phyloP scores from a whole-genome alignment of 2,329 filamentous ascomycete species.

The Penicillium psychrosexuale region DNA sequence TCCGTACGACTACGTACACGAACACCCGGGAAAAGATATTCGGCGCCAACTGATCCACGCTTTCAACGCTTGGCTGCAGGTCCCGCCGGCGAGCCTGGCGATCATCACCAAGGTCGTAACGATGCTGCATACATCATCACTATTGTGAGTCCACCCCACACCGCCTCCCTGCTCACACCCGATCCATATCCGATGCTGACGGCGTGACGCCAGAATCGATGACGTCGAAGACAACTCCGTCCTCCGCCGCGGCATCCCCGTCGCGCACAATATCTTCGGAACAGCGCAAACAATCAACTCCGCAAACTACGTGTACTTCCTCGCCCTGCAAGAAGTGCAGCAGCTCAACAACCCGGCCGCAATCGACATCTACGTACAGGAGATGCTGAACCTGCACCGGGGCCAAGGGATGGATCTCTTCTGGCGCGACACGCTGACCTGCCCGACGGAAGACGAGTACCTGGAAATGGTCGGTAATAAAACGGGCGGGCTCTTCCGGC shows the following conservation, averaged over 20 bases:
- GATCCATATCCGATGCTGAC: background rate
- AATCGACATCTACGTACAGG: slow-evolving; percentile 46
- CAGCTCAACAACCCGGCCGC: slow-evolving; percentile 41
- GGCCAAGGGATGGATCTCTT: slow-evolving; percentile 51
- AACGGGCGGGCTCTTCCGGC: slow-evolving; percentile 48
- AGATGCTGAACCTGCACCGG: slow-evolving; percentile 47
- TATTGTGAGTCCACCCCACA: slow-evolving; percentile 34
- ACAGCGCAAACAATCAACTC: slow-evolving; percentile 52
- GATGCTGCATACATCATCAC: slow-evolving; percentile 47
- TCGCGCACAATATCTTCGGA: slow-evolving; percentile 51
- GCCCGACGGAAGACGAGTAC: slow-evolving; percentile 49
- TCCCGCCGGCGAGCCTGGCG: slow-evolving; percentile 39
- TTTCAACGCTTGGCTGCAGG: slow-evolving; percentile 46
- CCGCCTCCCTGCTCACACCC: background rate
- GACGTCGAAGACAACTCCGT: slow-evolving; percentile 51
- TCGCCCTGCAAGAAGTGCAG: slow-evolving; percentile 43
- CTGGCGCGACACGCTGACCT: slow-evolving; percentile 47
- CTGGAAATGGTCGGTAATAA: slow-evolving; percentile 51
- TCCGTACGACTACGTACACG: slow-evolving; percentile 46
- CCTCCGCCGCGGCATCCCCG: slow-evolving; percentile 49
- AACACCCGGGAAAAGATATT: slow-evolving; percentile 47
- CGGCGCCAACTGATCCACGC: slow-evolving; percentile 45
- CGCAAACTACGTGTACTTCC: slow-evolving; percentile 50
- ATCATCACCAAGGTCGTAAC: slow-evolving; percentile 45
- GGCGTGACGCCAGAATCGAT: slow-evolving; percentile 39